Base-by-base conservation (phyloP, 352 stramenopile genomes). In the Phytophthora cryptogea region DNA sequence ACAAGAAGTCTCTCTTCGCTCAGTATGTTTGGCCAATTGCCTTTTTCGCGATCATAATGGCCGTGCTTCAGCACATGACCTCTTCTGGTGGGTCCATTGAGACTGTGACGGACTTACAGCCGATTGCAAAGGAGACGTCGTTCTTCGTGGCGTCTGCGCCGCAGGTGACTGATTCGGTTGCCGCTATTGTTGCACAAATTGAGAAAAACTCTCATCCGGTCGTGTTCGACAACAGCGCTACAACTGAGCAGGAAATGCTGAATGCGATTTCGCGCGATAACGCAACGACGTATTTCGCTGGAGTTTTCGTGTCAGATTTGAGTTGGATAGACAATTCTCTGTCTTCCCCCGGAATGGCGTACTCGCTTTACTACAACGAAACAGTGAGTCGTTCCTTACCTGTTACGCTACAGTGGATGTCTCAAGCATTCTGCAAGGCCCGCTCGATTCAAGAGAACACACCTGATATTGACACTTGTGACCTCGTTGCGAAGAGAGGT, bases 11-110 rank as follows among this genome's bases (percentile, higher is more conserved):
- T 1, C 45, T 93, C 0, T 70, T 89, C 14, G 73, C 77, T 7
- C 83, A 93, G 43, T 93, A 88, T 55, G 56, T 89, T 4, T 90
- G 80, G 81, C 83, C 83, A 5, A 68, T 93, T 36, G 68, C 63
- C 16, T 68, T 87, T 20, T 91, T 89, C 41, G 64, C 69, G 16
- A 67, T 90, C 14, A 41, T 91, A 20, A 69, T 91, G 45, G 69
- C 63, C 20, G 53, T 83, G 2, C 35, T 80, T 8, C 60, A 87
- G 28, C 62, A 81, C 28, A 35, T 89, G 20, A 51, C 70, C 3
- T 59, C 54, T 6, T 57, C 54, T 11, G 54, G 59, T 35, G 66
- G 70, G 13, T 69, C 54, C 4, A 73, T 84, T 28, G 76, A 90
- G 45, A 76, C 60, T 4, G 20, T 90, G 20, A 88, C 82, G n/a